These are phyloP conservation scores for Cryptosporidium felis DNA, from an alignment of 169 alveolate species.

Conservation along the genomic window DNA sequence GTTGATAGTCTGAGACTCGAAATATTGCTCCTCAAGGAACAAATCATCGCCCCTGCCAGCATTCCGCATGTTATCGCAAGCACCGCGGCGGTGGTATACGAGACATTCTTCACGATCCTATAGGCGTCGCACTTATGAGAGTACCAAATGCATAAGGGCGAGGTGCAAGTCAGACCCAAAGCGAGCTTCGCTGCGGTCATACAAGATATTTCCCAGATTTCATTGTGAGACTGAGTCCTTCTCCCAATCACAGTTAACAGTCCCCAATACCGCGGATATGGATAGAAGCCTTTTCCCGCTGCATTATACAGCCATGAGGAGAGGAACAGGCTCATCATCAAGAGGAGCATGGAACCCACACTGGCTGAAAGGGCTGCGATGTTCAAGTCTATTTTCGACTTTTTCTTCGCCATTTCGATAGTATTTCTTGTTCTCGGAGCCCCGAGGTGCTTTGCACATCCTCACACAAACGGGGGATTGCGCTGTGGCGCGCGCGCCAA, in stretches of 20 bases:
- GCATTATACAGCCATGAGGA: conserved; percentile 69
- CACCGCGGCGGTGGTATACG: conserved; percentile 52
- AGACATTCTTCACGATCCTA: conserved; percentile 50
- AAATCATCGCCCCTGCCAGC: conserved; percentile 71
- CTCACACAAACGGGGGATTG: too few species aligned
- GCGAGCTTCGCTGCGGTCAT: conserved; percentile 67
- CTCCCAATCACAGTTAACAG: conserved; percentile 62
- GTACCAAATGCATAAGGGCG: conserved; percentile 66
- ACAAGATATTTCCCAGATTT: conserved; percentile 65
- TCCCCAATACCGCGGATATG: conserved; percentile 71
- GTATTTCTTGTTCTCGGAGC: too few species aligned
- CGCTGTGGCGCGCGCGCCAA: too few species aligned
- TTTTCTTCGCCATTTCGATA: conserved; percentile 23
- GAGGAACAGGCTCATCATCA: conserved; percentile 46
- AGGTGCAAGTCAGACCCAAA: conserved; percentile 39
- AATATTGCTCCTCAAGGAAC: conserved; percentile 56
- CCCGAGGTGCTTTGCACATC: too few species aligned
- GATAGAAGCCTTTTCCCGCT: conserved; percentile 68
- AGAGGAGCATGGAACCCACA: conserved; percentile 56
- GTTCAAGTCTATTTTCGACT: conserved; percentile 30
- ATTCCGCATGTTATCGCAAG: conserved; percentile 66
- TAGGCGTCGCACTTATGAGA: conserved; percentile 70
- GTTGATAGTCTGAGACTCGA: conserved; percentile 63
- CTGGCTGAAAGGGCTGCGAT: conserved; percentile 69
- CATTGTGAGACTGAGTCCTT: conserved; percentile 56